These are phyloP conservation scores for Trichoderma asperellum DNA, from an alignment of 2,329 filamentous ascomycete genomes.

Conservation along the genomic window DNA sequence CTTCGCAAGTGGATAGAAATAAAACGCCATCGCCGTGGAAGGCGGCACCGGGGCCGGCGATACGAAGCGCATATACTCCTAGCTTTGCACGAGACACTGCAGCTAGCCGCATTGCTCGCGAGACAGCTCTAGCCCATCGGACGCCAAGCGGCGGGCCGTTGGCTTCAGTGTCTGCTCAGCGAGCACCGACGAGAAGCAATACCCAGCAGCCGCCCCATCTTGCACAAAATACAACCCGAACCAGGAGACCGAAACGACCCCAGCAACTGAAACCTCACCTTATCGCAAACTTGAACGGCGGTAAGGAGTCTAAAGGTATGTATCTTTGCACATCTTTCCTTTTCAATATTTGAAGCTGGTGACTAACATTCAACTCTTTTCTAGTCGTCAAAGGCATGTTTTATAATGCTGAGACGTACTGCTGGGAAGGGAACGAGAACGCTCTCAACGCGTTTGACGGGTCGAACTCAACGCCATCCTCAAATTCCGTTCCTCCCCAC, in stretches of 20 bases:
- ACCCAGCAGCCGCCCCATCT: conserved; percentile 48
- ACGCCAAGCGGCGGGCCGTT: conserved; percentile 58
- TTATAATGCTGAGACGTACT: conserved; percentile 84
- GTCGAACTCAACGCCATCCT: conserved; percentile 58
- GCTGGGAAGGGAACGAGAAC: conserved; percentile 97
- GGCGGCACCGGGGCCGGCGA: conserved; percentile 56
- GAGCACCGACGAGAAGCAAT: conserved; percentile 55
- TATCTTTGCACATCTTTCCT: conserved; percentile 30
- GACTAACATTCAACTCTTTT: conserved; percentile 37
- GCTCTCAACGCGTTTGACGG: conserved; percentile 77
- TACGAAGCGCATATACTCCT: conserved; percentile 58
- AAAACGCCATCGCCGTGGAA: conserved; percentile 57
- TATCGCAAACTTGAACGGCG: conserved; percentile 78
- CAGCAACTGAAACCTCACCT: conserved; percentile 80
- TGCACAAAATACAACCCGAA: conserved; percentile 49
- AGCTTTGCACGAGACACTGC: conserved; percentile 68
- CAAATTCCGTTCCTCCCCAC: conserved; percentile 44
- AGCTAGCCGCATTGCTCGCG: conserved; percentile 67
- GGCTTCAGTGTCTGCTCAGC: conserved; percentile 58
- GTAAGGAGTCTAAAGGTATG: conserved; percentile 81
- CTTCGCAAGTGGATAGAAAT: conserved; percentile 53
- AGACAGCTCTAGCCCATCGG: conserved; percentile 64
- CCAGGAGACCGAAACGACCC: conserved; percentile 62
- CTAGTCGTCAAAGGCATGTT: conserved; percentile 93
- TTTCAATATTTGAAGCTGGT: neutral